Conservation (phyloP, 495 filamentous ascomycete genomes). For the Trichoderma parareesei region DNA sequence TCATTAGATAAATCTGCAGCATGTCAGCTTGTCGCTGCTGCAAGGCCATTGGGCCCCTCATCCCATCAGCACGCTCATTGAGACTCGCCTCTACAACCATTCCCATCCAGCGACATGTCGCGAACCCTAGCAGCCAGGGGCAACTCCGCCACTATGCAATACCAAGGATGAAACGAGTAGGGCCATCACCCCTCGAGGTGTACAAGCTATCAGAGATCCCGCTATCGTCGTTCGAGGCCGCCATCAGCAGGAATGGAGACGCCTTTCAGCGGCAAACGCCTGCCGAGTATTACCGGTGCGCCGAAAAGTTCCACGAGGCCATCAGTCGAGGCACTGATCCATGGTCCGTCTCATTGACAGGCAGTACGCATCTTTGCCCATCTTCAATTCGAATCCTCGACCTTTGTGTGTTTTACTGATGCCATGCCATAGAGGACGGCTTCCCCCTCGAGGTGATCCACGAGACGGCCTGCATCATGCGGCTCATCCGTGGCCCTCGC, state of each 20-base stretch:
- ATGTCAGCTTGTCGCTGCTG: not conserved
- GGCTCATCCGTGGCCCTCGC: not conserved
- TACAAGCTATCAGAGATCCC: not conserved
- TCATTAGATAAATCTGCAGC: not conserved
- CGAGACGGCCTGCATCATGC: conserved; percentile 5
- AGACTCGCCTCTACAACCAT: not conserved
- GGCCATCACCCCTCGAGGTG: not conserved
- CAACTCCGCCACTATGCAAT: not conserved
- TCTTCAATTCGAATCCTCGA: no score
- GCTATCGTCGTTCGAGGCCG: not conserved
- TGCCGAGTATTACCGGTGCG: not conserved
- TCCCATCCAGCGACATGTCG: not conserved
- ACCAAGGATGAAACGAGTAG: not conserved
- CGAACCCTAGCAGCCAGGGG: not conserved
- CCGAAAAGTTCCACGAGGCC: not conserved
- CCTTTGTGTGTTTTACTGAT: not conserved
- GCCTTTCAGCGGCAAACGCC: not conserved
- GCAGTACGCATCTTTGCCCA: not conserved
- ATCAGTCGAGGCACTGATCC: conserved; percentile 4
- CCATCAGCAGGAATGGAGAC: not conserved
- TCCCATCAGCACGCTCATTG: not conserved
- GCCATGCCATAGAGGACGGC: not conserved
- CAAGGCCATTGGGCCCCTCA: not conserved
- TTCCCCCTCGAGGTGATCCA: not conserved
- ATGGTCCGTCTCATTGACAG: not conserved